These are phyloP conservation scores for Dentipellis sp. DNA, from an alignment of 768 basidiomycete species.

Conservation along the genomic window DNA sequence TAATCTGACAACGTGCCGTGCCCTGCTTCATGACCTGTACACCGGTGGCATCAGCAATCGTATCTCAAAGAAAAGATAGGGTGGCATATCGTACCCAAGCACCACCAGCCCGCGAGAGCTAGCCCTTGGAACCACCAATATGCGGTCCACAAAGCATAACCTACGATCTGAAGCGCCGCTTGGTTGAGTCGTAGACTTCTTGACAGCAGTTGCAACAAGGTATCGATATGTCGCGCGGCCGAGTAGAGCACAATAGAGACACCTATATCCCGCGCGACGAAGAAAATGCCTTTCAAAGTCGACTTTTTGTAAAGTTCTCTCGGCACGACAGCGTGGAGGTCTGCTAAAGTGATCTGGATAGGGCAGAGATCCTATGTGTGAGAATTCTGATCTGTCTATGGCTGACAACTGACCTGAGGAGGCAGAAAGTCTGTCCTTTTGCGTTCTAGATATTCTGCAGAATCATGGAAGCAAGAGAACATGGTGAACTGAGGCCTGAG, in stretches of 20 bases:
- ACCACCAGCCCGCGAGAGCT: constrained; percentile 2
- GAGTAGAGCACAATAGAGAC: not conserved
- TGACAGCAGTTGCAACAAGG: not conserved
- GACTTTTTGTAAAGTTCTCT: constrained; percentile 3
- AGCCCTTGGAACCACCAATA: constrained; percentile 8
- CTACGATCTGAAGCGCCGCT: not conserved
- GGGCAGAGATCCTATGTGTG: not conserved
- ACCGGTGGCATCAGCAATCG: not conserved
- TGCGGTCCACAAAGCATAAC: not conserved
- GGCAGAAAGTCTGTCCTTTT: constrained; percentile 4
- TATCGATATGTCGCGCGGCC: not conserved
- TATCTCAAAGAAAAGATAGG: not conserved
- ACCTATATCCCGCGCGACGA: not conserved
- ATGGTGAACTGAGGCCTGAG: not conserved
- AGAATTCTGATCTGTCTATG: not conserved
- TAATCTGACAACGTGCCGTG: constrained; percentile 3
- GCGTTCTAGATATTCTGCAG: constrained; percentile 10
- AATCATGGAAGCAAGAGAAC: constrained; percentile 4
- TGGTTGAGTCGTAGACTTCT: not conserved
- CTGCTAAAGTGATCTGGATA: constrained; percentile 1
- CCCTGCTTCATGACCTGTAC: constrained; percentile 8
- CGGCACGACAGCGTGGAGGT: constrained; percentile 4
- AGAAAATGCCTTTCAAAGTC: constrained; percentile 1
- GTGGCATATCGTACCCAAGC: not conserved
- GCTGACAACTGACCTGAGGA: not conserved